Evolutionary conservation across 2,329 filamentous ascomycete species (phyloP).

Genomic region (Pseudogymnoascus sp.): DNA sequence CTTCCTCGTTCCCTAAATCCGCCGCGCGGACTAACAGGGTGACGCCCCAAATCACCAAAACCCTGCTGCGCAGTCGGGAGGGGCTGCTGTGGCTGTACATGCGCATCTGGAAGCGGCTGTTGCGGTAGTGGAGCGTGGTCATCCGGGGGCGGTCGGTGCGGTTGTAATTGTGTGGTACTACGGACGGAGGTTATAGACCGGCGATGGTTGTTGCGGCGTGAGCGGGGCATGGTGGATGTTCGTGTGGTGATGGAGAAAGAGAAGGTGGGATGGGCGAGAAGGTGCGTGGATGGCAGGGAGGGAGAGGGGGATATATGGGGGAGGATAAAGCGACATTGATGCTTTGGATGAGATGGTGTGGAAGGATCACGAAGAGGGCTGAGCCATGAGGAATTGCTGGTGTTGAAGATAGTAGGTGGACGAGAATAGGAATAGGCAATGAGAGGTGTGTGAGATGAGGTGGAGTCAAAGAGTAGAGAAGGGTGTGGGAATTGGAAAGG

Average conservation of each 20-base stretch:
- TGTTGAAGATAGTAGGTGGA: background rate
- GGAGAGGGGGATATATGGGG: background rate
- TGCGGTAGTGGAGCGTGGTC: background rate
- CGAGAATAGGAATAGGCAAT: background rate
- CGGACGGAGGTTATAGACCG: background rate
- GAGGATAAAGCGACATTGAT: background rate
- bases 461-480: background rate
- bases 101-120: background rate
- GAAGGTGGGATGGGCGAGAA: background rate
- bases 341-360: background rate
- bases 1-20: background rate
- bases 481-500: background rate
- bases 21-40: background rate
- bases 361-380: background rate
- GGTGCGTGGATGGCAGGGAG: background rate
- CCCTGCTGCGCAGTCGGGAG: background rate
- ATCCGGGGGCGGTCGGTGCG: background rate
- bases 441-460: background rate
- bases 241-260: background rate
- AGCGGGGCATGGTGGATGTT: background rate
- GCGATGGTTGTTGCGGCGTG: background rate
- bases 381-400: background rate
- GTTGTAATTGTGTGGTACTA: background rate
- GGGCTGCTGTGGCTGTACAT: background rate
- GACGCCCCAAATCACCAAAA: background rate